Percentiles rank a stretch among this genome's conserved stretches.
These are phyloP conservation scores for Fusarium nisikadoi DNA, from an alignment of 2,329 filamentous ascomycete species.

Conservation along the genomic window DNA sequence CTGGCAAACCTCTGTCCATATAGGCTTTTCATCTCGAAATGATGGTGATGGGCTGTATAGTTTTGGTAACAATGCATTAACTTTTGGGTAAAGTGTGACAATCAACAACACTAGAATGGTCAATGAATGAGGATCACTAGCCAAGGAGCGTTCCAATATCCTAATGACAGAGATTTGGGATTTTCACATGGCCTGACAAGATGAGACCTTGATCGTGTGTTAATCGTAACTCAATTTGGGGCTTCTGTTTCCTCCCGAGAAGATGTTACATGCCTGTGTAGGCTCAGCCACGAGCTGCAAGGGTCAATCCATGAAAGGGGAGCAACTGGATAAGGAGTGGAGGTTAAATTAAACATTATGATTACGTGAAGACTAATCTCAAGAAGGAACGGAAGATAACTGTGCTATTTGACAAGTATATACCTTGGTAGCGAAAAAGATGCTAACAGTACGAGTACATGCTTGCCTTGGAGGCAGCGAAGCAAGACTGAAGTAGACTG, in stretches of 20 bases:
- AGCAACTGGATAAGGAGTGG: neutral
- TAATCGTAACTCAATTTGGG: neutral
- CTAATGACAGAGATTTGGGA: neutral
- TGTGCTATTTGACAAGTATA: neutral
- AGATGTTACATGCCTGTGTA: neutral
- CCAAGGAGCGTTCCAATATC: neutral
- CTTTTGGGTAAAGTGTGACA: neutral
- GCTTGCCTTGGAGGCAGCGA: neutral
- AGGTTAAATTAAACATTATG: conserved; percentile 18
- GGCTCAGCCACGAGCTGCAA: neutral
- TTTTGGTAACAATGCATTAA: neutral
- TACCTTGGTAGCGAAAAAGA: neutral
- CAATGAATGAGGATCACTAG: neutral
- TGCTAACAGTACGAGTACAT: neutral
- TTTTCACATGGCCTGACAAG: no score
- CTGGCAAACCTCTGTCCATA: neutral
- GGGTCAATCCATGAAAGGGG: conserved; percentile 6
- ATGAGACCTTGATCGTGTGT: neutral
- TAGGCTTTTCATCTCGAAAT: neutral
- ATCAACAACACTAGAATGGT: neutral
- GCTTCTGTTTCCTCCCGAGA: neutral
- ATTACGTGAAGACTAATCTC: neutral
- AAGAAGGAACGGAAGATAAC: neutral
- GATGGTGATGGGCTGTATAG: neutral
- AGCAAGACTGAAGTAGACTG: neutral